Evolutionary conservation across 2,329 filamentous ascomycete genomes (phyloP).

Genomic region (Venturia carpophila): DNA sequence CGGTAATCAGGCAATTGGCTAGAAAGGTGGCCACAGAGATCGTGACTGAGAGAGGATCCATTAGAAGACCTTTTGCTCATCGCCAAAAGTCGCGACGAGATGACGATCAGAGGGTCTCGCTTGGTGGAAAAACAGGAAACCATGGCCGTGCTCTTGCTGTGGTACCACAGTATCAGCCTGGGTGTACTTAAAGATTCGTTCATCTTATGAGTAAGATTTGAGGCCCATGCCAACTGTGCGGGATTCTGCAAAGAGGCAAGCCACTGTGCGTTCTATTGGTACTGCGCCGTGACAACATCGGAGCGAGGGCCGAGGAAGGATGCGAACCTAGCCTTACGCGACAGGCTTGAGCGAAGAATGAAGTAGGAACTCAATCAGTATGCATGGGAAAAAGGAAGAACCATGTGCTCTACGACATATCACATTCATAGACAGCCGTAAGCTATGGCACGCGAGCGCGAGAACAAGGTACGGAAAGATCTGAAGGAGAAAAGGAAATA

Average conservation of each 20-base stretch:
- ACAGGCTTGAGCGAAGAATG: neutral
- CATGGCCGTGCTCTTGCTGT: neutral
- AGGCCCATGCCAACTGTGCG: neutral
- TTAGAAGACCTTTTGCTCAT: slow-evolving; percentile 1
- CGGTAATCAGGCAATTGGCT: slow-evolving; percentile 14
- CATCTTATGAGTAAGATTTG: neutral
- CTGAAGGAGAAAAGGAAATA: neutral
- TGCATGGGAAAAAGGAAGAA: neutral
- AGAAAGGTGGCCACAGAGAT: slow-evolving; percentile 14
- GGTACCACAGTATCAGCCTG: neutral
- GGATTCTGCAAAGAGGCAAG: neutral
- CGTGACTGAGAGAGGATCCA: slow-evolving; percentile 16
- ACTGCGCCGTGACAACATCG: neutral
- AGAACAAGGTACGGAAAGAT: neutral
- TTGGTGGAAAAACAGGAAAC: slow-evolving; percentile 2
- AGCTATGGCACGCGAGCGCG: neutral
- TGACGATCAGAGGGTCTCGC: neutral
- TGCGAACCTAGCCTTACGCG: neutral
- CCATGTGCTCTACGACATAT: neutral
- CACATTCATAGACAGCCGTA: neutral
- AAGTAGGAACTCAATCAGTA: neutral
- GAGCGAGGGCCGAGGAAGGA: neutral
- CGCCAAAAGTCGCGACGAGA: neutral
- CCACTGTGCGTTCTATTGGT: neutral
- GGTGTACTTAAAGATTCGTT: neutral